phyloP scores from a whole-genome alignment of 352 stramenopile species.

The Ophiocytium majus region DNA sequence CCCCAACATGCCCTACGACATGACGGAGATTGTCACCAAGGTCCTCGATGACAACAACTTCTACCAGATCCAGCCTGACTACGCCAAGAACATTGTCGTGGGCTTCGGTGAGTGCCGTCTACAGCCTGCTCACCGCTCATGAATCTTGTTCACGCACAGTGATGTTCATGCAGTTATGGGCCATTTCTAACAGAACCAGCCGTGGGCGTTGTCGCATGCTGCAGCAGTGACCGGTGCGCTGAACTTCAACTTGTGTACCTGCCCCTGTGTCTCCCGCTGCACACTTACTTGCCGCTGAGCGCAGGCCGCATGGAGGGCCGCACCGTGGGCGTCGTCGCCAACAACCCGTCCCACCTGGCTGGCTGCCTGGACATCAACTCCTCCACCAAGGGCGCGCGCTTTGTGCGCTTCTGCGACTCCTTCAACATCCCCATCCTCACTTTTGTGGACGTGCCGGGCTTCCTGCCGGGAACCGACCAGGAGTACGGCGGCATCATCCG shows the following conservation, averaged over 20 bases:
- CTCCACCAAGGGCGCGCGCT: conserved; percentile 91
- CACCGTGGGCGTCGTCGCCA: conserved; percentile 93
- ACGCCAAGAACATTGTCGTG: conserved; percentile 96
- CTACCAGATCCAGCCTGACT: conserved; percentile 95
- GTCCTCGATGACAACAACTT: conserved; percentile 83
- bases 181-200: too few relatives aligned
- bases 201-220: too few relatives aligned
- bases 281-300: too few relatives aligned
- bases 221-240: too few relatives aligned
- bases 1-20: conserved; percentile 96
- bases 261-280: too few relatives aligned
- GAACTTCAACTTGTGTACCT: too few relatives aligned
- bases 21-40: conserved; percentile 89
- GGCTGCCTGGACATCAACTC: conserved; percentile 96
- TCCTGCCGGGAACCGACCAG: conserved; percentile 87
- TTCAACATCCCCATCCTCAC: conserved; percentile 98
- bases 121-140: too few relatives aligned
- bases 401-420: conserved; percentile 87
- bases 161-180: too few relatives aligned
- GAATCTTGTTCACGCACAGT: too few relatives aligned
- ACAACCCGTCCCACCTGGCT: conserved; percentile 92
- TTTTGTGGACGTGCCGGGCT: conserved; percentile 97
- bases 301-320: conserved; percentile 84
- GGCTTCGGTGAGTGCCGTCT: conserved; percentile 69
- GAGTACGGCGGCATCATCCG: conserved; percentile 91